Base-by-base conservation (phyloP, 176 grass and related monocot genomes). In the Ensete ventricosum region DNA sequence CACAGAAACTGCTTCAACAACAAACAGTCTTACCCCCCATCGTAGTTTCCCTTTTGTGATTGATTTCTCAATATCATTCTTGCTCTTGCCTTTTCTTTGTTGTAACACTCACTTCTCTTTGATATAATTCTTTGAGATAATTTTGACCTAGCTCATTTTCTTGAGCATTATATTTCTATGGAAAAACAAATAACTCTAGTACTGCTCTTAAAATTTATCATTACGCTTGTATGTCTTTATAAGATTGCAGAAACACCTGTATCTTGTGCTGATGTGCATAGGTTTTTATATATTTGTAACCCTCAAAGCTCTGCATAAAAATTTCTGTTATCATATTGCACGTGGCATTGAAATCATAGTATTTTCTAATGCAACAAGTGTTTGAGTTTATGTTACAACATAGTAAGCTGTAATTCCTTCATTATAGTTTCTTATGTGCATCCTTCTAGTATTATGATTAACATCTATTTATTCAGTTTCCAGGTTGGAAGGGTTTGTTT, bases 401-500 rank as follows among this genome's bases (percentile, higher is more conserved):
- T 55, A 17, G n/a, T 50, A 48, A n/a, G 9, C 26, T 58, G 21
- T 60, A 9, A 49, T 62, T 62, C 4, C 16, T 53, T 16, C 24
- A 17, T 29, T 26, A 1, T 9, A 24, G 71, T 73, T 55, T 11
- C n/a, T 54, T 25, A 3, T 17, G 9, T 26, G 34, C 34, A 10
- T 29, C 14, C 23, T 21, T 74, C 1, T 74, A 26, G 48, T 11
- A 70, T 19, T 3, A 27, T 74, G 11, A 55, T 75, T 81, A 67
- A 52, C 70, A 81, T 62, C 24, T 76, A 9, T 74, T 64, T 78
- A 64, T 91, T 84, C 86, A 98, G 95, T 98, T 91, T 98, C 95
- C 78, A 93, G 90, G 84, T 82, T 98, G 22, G 95, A 98, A 93
- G 88, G 86, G 16, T 98, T 98, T 79, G 88, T 93, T 80, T 98